Percentiles rank a stretch among this genome's conserved stretches.
These are phyloP conservation scores for Hypocreales sp. DNA, from an alignment of 2,329 filamentous ascomycete genomes.

Conservation along the genomic window DNA sequence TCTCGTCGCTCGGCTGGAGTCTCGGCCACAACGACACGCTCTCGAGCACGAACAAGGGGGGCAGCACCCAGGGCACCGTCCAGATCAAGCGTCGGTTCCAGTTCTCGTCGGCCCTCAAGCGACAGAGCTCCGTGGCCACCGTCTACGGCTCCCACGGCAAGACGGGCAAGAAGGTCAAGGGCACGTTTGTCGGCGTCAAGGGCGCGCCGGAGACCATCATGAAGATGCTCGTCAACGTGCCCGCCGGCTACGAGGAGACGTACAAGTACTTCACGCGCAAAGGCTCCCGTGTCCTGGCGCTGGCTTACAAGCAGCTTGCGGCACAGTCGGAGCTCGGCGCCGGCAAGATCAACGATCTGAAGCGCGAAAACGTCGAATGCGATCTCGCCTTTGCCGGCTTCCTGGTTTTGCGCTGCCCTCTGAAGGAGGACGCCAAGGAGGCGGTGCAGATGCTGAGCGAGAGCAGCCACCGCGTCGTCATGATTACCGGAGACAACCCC, in stretches of 20 bases:
- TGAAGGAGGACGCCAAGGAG: constrained; percentile 92
- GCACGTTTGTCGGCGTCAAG: constrained; percentile 91
- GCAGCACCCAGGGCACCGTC: constrained; percentile 47
- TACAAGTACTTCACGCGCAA: constrained; percentile 97
- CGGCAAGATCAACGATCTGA: constrained; percentile 79
- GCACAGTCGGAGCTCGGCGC: constrained; percentile 68
- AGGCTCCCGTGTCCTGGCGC: constrained; percentile 81
- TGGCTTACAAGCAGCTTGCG: constrained; percentile 87
- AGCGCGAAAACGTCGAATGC: constrained; percentile 81
- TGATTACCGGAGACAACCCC: constrained; percentile 98
- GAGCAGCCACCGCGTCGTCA: constrained; percentile 94
- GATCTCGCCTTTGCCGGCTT: constrained; percentile 85
- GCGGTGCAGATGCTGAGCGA: constrained; percentile 95
- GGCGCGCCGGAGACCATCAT: constrained; percentile 94
- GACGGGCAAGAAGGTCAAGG: constrained; percentile 60
- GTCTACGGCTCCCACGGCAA: constrained; percentile 56
- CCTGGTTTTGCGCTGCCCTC: constrained; percentile 82
- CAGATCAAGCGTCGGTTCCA: constrained; percentile 96
- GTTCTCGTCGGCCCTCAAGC: constrained; percentile 91
- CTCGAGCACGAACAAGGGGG: constrained; percentile 36
- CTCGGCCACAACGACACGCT: constrained; percentile 83
- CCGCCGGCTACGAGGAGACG: constrained; percentile 87
- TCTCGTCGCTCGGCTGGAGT: constrained; percentile 78
- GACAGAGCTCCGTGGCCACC: constrained; percentile 86
- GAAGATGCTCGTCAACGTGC: constrained; percentile 74